phyloP scores from a whole-genome alignment of 306 rosid genomes.

The Malus sieversii region DNA sequence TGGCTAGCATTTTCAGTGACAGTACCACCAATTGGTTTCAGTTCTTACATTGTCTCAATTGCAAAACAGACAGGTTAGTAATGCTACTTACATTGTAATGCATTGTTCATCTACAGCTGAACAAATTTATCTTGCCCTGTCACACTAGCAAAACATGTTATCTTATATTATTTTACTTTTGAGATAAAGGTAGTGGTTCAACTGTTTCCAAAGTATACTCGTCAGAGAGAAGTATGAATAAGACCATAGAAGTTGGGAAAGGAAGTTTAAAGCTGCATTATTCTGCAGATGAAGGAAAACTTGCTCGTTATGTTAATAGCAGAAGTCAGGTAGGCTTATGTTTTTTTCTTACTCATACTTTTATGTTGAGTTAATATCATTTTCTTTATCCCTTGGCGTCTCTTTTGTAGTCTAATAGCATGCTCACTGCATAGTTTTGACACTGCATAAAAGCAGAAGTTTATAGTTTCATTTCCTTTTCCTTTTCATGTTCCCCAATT shows the following conservation, averaged over 20 bases:
- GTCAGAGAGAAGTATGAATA: slow-evolving; percentile 23
- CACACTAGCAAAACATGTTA: slow-evolving; percentile 9
- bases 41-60: slow-evolving; percentile 57
- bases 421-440: background rate
- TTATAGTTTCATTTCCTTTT: background rate
- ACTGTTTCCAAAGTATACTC: slow-evolving; percentile 24
- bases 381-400: background rate
- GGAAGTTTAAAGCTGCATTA: slow-evolving; percentile 62
- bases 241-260: slow-evolving; percentile 50
- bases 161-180: slow-evolving; percentile 1
- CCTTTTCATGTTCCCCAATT: background rate
- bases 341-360: background rate
- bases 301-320: slow-evolving; percentile 43
- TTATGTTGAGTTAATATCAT: background rate
- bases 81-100: background rate
- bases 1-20: slow-evolving; percentile 69
- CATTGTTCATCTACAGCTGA: background rate
- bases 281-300: slow-evolving; percentile 51
- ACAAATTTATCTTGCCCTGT: slow-evolving; percentile 3
- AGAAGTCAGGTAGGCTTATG: slow-evolving; percentile 42
- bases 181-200: slow-evolving; percentile 36
- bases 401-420: background rate
- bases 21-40: slow-evolving; percentile 87
- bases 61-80: slow-evolving; percentile 27
- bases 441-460: background rate